Percentiles rank a stretch among this genome's conserved stretches.
Evolutionary conservation across 129 eudicot genomes (phyloP).

Genomic region (Kitagawia praeruptora): DNA sequence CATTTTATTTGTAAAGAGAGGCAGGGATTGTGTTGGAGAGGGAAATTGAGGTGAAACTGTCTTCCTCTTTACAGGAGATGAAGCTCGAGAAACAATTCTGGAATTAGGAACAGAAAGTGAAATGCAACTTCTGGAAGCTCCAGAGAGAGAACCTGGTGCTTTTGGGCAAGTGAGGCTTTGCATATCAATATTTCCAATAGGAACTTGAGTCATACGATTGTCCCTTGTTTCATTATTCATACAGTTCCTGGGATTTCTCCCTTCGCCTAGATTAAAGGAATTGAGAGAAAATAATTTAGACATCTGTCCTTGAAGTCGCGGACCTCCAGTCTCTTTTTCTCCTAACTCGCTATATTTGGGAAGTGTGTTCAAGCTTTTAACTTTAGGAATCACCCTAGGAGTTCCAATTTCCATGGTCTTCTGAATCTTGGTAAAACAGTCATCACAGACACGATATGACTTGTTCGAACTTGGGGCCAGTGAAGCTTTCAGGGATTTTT

Average conservation of each 20-base stretch:
- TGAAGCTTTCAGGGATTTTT: slow-evolving; percentile 76
- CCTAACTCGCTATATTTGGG: slow-evolving; percentile 33
- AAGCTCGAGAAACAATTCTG: slow-evolving; percentile 54
- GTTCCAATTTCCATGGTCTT: slow-evolving; percentile 39
- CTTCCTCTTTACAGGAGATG: slow-evolving; percentile 58
- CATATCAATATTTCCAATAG: slow-evolving; percentile 38
- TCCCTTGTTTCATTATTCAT: slow-evolving; percentile 36
- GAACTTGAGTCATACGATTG: slow-evolving; percentile 34
- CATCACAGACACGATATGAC: slow-evolving; percentile 97
- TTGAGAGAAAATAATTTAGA: slow-evolving; percentile 54
- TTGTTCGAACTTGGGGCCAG: slow-evolving; percentile 77
- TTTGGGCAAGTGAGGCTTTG: slow-evolving; percentile 34
- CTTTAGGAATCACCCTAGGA: slow-evolving; percentile 30
- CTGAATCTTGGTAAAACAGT: slow-evolving; percentile 63
- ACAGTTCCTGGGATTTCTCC: slow-evolving; percentile 28
- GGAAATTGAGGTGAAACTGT: slow-evolving; percentile 39
- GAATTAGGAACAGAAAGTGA: slow-evolving; percentile 63
- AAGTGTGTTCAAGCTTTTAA: slow-evolving; percentile 31
- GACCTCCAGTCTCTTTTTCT: slow-evolving; percentile 38
- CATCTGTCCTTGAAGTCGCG: slow-evolving; percentile 30
- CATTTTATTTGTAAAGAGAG: slow-evolving; percentile 38
- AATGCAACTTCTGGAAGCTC: slow-evolving; percentile 32
- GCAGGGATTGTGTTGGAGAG: slow-evolving; percentile 31
- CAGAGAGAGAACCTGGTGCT: slow-evolving; percentile 34
- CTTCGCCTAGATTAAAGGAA: slow-evolving; percentile 44